Percentiles rank a stretch among this genome's conserved stretches.
Evolutionary conservation across 169 alveolate species (phyloP).

Genomic region (Cryptosporidium sp.): DNA sequence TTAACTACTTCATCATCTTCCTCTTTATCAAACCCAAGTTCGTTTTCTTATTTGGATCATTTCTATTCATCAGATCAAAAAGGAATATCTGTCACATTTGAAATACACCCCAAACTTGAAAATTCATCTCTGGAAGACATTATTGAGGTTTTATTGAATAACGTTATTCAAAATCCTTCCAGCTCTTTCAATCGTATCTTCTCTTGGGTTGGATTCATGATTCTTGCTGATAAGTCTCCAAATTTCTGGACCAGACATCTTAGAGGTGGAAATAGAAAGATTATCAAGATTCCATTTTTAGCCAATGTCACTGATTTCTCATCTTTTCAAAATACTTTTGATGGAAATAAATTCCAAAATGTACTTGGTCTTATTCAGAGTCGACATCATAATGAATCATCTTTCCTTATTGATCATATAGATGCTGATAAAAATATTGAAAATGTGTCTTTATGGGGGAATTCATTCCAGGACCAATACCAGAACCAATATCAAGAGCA

Average conservation of each 20-base stretch:
- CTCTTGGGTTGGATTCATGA: conserved; percentile 76
- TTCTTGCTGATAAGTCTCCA: conserved; percentile 66
- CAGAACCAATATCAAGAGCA: background rate
- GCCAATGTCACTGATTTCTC: conserved; percentile 21
- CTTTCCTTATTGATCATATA: conserved; percentile 8
- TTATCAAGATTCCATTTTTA: conserved; percentile 48
- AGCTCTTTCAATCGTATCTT: conserved; percentile 67
- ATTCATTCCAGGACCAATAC: background rate
- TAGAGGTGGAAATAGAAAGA: conserved; percentile 58
- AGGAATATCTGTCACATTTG: conserved; percentile 72
- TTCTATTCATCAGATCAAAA: conserved; percentile 36
- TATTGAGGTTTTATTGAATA: conserved; percentile 37
- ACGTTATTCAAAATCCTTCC: conserved; percentile 66
- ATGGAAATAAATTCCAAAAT: background rate
- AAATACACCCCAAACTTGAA: conserved; percentile 32
- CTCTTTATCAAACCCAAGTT: background rate
- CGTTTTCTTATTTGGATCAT: background rate
- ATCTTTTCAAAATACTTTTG: background rate
- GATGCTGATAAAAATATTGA: background rate
- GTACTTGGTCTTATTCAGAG: background rate
- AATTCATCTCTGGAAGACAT: conserved; percentile 56
- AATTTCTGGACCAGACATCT: conserved; percentile 74
- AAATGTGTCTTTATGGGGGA: conserved; percentile 46
- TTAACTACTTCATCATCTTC: background rate
- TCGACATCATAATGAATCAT: background rate